phyloP scores from a whole-genome alignment of 371 early-diverging fungal species.

The Mucor velutinosus region DNA sequence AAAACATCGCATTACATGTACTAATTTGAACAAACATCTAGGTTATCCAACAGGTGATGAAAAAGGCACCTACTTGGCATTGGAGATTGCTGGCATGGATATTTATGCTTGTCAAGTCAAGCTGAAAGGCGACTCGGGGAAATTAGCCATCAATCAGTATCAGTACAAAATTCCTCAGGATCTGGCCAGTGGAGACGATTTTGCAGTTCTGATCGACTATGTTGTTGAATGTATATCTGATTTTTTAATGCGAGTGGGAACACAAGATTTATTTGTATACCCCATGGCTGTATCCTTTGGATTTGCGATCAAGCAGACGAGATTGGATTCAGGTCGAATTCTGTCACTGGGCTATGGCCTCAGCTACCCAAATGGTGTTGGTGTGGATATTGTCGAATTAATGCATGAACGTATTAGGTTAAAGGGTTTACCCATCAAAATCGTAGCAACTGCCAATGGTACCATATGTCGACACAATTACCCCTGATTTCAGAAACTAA shows the following conservation, averaged over 20 bases:
- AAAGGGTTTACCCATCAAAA: slow-evolving; percentile 47
- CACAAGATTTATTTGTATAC: slow-evolving; percentile 51
- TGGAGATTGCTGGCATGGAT: slow-evolving; percentile 90
- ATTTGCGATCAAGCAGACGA: slow-evolving; percentile 50
- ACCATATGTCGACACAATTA: background rate
- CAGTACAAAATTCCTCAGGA: slow-evolving; percentile 84
- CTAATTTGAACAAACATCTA: slow-evolving; percentile 3
- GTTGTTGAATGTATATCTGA: slow-evolving; percentile 72
- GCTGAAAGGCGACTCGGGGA: slow-evolving; percentile 50
- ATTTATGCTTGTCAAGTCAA: slow-evolving; percentile 55
- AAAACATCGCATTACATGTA: background rate
- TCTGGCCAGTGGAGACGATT: slow-evolving; percentile 65
- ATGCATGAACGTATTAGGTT: slow-evolving; percentile 43
- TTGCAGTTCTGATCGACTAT: slow-evolving; percentile 80
- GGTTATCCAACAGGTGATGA: slow-evolving; percentile 85
- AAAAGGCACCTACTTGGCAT: slow-evolving; percentile 85
- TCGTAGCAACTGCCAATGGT: slow-evolving; percentile 75
- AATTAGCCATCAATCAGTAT: slow-evolving; percentile 52
- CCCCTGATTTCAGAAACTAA: background rate
- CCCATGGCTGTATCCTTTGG: slow-evolving; percentile 54
- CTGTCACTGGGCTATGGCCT: slow-evolving; percentile 45
- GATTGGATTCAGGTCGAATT: slow-evolving; percentile 40
- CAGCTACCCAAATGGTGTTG: slow-evolving; percentile 49
- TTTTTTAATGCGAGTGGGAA: slow-evolving; percentile 46
- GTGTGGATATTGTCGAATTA: slow-evolving; percentile 48